phyloP scores from a whole-genome alignment of 2,329 filamentous ascomycete genomes.

The Pseudocercospora macadamiae region DNA sequence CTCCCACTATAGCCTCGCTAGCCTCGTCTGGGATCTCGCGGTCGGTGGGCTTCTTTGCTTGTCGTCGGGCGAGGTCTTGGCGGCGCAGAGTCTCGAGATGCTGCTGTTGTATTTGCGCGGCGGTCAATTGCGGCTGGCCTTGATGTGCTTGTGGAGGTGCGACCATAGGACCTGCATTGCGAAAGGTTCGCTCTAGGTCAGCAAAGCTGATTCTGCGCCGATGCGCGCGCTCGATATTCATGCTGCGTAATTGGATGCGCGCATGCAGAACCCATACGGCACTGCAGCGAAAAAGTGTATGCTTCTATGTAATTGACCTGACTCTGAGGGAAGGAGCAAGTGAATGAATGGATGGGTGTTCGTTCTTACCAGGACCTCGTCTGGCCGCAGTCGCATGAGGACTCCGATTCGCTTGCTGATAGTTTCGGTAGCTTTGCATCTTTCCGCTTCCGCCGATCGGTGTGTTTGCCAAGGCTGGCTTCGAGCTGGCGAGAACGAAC shows the following conservation, averaged over 20 bases:
- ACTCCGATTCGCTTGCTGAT: slow-evolving; percentile 42
- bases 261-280: neutral
- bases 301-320: neutral
- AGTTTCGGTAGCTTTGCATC: slow-evolving; percentile 53
- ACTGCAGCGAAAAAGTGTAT: neutral
- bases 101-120: slow-evolving; percentile 51
- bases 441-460: slow-evolving; percentile 30
- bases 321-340: slow-evolving; percentile 3
- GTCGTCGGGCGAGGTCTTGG: slow-evolving; percentile 68
- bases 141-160: slow-evolving; percentile 36
- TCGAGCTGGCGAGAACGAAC: slow-evolving; percentile 6
- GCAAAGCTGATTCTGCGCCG: slow-evolving; percentile 50
- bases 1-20: slow-evolving; percentile 79
- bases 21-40: slow-evolving; percentile 86
- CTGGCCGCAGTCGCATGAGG: slow-evolving; percentile 33
- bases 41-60: slow-evolving; percentile 88
- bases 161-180: slow-evolving; percentile 47
- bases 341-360: slow-evolving; percentile 15
- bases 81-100: slow-evolving; percentile 45
- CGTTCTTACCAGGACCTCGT: slow-evolving; percentile 48
- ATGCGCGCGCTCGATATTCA: slow-evolving; percentile 30
- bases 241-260: slow-evolving; percentile 8
- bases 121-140: slow-evolving; percentile 51
- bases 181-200: slow-evolving; percentile 52
- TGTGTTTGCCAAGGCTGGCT: slow-evolving; percentile 21